Evolutionary conservation across 257 asterid genomes (phyloP), one percentile per base, ranked within the genome.

Genomic region (Lycium barbarum): DNA sequence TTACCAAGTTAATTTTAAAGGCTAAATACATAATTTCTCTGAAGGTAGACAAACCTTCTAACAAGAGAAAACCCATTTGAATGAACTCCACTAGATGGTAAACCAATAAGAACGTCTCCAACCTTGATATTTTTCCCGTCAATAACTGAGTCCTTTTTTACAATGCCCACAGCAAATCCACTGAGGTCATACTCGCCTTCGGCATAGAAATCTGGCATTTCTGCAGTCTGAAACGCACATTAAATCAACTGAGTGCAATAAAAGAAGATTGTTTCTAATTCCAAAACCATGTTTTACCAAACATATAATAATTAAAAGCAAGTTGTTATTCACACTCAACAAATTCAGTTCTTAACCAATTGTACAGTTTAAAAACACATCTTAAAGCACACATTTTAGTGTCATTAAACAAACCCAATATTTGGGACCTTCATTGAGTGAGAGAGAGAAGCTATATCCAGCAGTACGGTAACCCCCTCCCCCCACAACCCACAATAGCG

Each of bases 51-150:
- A 26, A 85, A 96, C 99, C 98, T 96, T 90, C 98, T 88, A 79
- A 96, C 98, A 14, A 96, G 96, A 74, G 98, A 95, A 74, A 93
- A 96, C 3, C 99, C 99, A 81, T 93, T 93, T 57, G 98, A 96
- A 87, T 96, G 99, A 82, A 96, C 98, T 66, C 99, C 99, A 85
- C 99, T 96, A 79, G 99, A 93, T 55, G 98, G 97, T 13, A 96
- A 93, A 81, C 99, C 99, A 86, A 96, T 90, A 61, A 96, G 93
- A 67, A 90, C 90, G 84, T 96, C 99, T 51, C 98, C 98, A 8
- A 86, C 93, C 55, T 81, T 85, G 5, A 93, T 96, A 87, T 86
- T 92, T 88, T 91, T 96, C 74, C 98, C 98, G 13, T 96, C 95
- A 73, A 96, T 93, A 33, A 96, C 97, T 0, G 94, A 90, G 82